These are phyloP conservation scores for Penicillium aurantiogriseum DNA, from an alignment of 2,329 filamentous ascomycete species.

Conservation along the genomic window DNA sequence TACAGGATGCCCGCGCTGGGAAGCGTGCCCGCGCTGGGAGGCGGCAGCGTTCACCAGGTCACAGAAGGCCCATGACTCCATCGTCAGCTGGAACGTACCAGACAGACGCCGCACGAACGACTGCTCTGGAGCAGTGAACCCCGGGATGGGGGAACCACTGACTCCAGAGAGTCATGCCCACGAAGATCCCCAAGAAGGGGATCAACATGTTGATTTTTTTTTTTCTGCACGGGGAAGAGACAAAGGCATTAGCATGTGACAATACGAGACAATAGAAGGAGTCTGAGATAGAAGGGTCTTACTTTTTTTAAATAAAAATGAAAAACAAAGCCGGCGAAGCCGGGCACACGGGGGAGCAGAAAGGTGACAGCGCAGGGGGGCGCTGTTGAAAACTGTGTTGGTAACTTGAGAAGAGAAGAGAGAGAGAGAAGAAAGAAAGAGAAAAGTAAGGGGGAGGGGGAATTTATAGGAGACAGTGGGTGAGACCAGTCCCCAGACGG, in stretches of 20 bases:
- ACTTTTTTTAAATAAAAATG: slow-evolving; percentile 1
- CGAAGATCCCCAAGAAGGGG: slow-evolving; percentile 21
- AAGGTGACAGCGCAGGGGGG: not conserved
- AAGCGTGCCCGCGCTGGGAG: not conserved
- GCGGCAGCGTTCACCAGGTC: slow-evolving; percentile 13
- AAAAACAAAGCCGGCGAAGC: not conserved
- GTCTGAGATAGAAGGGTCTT: not conserved
- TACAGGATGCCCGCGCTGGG: not conserved
- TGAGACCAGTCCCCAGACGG: not conserved
- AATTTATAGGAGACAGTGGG: not conserved
- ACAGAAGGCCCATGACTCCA: slow-evolving; percentile 15
- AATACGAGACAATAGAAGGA: not conserved
- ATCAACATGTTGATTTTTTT: slow-evolving; percentile 20
- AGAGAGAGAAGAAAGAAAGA: slow-evolving; percentile 6
- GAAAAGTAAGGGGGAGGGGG: not conserved
- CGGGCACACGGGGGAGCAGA: not conserved
- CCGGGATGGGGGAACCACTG: slow-evolving; percentile 23
- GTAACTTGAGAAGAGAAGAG: not conserved
- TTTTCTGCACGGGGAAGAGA: not conserved
- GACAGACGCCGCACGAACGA: slow-evolving; percentile 17
- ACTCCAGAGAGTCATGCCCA: slow-evolving; percentile 27
- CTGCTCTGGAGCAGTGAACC: slow-evolving; percentile 20
- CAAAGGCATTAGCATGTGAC: not conserved
- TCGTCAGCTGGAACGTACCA: slow-evolving; percentile 15
- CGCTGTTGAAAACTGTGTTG: not conserved